Conservation (phyloP, 208 protist genomes). For the Crithidia mellificae region DNA sequence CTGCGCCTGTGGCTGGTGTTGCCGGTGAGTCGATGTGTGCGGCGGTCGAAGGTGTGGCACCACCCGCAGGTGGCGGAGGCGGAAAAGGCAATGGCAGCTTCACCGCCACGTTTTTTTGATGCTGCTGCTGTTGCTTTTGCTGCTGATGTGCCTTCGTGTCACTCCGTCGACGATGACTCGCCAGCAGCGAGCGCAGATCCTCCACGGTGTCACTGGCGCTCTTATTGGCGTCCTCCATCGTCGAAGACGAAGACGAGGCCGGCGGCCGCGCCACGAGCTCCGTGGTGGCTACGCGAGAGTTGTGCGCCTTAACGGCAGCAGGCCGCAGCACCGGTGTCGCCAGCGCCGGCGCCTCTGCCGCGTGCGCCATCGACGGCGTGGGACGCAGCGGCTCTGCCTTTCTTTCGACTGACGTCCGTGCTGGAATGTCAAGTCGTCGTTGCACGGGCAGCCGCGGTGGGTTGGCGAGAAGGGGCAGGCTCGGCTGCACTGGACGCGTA, state of each 20-base stretch:
- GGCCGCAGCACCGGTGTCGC: no score
- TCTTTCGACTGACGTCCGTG: neutral
- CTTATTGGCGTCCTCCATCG: no score
- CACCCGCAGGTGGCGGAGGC: neutral
- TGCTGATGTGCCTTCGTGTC: neutral
- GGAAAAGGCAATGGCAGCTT: neutral
- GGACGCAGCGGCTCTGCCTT: no score
- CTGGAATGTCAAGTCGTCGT: neutral
- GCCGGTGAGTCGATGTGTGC: neutral
- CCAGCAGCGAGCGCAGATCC: neutral
- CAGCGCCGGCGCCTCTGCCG: no score
- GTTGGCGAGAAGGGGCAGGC: neutral
- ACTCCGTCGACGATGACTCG: neutral
- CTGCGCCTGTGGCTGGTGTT: neutral
- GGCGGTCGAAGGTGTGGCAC: neutral
- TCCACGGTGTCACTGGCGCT: neutral
- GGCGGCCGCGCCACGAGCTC: no score
- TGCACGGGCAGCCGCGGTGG: neutral
- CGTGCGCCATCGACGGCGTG: no score
- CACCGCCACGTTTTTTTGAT: neutral
- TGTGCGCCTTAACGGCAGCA: no score
- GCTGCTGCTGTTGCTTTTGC: no score
- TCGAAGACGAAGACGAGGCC: no score
- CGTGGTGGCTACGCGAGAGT: no score
- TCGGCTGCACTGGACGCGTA: neutral